Evolutionary conservation across 305 asterid species (phyloP).

Genomic region (Rubia balearica): DNA sequence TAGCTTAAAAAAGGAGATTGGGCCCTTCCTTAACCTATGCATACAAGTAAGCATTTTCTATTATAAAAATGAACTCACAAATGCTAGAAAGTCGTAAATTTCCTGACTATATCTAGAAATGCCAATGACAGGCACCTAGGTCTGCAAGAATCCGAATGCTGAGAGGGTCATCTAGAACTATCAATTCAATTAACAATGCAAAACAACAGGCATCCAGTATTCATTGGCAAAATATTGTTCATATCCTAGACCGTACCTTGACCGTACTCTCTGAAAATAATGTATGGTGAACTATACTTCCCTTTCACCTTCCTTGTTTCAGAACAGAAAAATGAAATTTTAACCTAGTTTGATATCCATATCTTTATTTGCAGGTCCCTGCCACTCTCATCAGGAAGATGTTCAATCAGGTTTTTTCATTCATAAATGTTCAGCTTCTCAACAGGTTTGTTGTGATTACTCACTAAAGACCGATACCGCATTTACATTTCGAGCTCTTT

Average conservation of each 20-base stretch:
- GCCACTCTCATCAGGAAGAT: constrained; percentile 66
- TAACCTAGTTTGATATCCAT: constrained; percentile 6
- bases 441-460: constrained; percentile 52
- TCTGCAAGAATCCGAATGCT: constrained; percentile 70
- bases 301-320: constrained; percentile 16
- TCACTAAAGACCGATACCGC: background rate
- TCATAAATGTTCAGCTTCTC: constrained; percentile 93
- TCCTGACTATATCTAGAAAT: constrained; percentile 22
- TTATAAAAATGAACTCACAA: constrained; percentile 57
- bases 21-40: constrained; percentile 69
- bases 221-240: constrained; percentile 81
- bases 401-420: constrained; percentile 89
- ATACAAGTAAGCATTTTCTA: constrained; percentile 82
- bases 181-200: constrained; percentile 50
- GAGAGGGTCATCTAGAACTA: constrained; percentile 61
- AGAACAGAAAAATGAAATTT: constrained; percentile 11
- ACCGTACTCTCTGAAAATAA: constrained; percentile 57
- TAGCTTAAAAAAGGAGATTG: constrained; percentile 79
- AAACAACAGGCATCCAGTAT: constrained; percentile 75
- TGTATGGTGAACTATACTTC: constrained; percentile 39
- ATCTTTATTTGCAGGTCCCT: constrained; percentile 49
- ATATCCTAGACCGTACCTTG: constrained; percentile 59
- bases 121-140: constrained; percentile 73
- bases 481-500: constrained; percentile 15
- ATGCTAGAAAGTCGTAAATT: constrained; percentile 49